Percentiles rank a stretch among this genome's conserved stretches.
These are phyloP conservation scores for Botrytis byssoidea DNA, from an alignment of 2,329 filamentous ascomycete species.

Conservation along the genomic window DNA sequence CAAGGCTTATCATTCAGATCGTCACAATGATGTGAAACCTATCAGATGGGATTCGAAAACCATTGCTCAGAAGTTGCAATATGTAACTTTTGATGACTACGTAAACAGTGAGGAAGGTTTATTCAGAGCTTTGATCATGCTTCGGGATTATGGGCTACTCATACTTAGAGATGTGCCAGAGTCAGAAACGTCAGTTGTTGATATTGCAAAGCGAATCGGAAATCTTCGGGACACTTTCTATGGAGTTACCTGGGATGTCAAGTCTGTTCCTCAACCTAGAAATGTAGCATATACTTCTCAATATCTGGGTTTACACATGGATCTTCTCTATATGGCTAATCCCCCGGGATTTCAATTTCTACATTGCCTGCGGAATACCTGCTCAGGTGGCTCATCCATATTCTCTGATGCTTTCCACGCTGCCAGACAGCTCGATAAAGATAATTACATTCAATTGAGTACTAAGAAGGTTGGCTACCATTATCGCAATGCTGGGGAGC, in stretches of 20 bases:
- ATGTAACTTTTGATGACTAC: constrained; percentile 70
- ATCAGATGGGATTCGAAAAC: constrained; percentile 46
- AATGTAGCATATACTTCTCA: constrained; percentile 89
- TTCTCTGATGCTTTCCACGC: constrained; percentile 76
- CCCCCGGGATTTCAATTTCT: constrained; percentile 82
- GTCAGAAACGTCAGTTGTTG: constrained; percentile 61
- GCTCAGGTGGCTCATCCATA: constrained; percentile 76
- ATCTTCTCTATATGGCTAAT: constrained; percentile 80
- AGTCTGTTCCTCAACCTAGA: constrained; percentile 75
- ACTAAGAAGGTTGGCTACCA: constrained; percentile 56
- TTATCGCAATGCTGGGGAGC: constrained; percentile 63
- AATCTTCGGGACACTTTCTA: constrained; percentile 85
- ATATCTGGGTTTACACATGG: constrained; percentile 86
- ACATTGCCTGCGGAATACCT: constrained; percentile 82
- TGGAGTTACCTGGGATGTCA: constrained; percentile 86
- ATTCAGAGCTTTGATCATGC: constrained; percentile 57
- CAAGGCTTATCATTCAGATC: background rate
- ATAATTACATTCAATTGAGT: constrained; percentile 43
- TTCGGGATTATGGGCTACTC: constrained; percentile 69
- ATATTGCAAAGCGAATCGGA: constrained; percentile 71
- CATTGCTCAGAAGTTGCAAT: constrained; percentile 50
- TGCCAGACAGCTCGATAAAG: constrained; percentile 44
- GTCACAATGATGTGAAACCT: background rate
- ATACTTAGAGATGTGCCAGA: constrained; percentile 75
- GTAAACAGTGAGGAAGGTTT: constrained; percentile 60